These are phyloP conservation scores for Umbilicus rupestris DNA, from an alignment of 164 flowering plant species.

Conservation along the genomic window DNA sequence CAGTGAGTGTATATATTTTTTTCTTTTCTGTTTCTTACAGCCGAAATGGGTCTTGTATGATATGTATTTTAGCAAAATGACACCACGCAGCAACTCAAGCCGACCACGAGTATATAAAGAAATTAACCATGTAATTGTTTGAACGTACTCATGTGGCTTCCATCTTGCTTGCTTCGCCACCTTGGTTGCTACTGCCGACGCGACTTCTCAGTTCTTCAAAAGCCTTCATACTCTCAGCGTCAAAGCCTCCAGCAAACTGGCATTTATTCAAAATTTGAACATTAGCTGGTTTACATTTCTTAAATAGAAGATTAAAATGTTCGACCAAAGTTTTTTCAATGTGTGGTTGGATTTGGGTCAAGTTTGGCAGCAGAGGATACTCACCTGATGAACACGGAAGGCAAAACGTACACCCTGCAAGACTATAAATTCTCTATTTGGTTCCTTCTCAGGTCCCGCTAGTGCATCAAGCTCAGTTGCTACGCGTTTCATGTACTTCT, in stretches of 20 bases:
- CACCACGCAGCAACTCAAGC: neutral
- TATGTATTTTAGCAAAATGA: neutral
- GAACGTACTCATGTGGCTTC: constrained; percentile 12
- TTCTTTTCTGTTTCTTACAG: neutral
- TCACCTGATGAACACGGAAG: constrained; percentile 97
- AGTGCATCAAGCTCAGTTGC: constrained; percentile 75
- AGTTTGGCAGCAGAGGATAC: neutral
- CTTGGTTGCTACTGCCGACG: constrained; percentile 24
- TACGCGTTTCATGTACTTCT: constrained; percentile 92
- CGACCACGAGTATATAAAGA: no score
- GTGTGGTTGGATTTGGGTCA: neutral
- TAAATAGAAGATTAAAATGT: neutral
- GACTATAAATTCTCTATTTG: constrained; percentile 76
- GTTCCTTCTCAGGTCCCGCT: constrained; percentile 74
- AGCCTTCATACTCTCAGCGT: constrained; percentile 90
- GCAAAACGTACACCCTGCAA: constrained; percentile 97
- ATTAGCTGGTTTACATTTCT: neutral
- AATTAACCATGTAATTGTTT: neutral
- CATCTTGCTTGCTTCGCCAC: constrained; percentile 26
- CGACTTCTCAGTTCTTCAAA: constrained; percentile 83
- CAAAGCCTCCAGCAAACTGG: constrained; percentile 98
- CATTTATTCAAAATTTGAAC: neutral
- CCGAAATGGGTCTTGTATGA: constrained; percentile 4
- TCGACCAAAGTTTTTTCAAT: neutral
- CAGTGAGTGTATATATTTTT: neutral